These are phyloP conservation scores for Emergomyces orientalis DNA, from an alignment of 2,329 filamentous ascomycete species.

Conservation along the genomic window DNA sequence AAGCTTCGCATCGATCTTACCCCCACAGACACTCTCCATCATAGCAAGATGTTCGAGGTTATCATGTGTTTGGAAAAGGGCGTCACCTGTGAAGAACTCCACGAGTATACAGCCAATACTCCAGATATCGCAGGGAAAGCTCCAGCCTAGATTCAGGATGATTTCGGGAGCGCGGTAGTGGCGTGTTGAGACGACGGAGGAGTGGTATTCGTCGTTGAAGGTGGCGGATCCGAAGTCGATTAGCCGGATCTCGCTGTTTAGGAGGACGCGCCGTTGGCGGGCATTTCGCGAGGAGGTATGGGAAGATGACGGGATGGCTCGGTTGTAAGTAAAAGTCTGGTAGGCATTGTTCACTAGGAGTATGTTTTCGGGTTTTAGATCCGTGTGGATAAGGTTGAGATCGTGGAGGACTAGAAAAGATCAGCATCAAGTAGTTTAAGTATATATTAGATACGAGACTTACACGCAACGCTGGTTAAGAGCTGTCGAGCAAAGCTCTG, in stretches of 20 bases:
- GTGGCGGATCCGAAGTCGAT: constrained; percentile 61
- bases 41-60: constrained; percentile 60
- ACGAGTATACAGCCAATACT: constrained; percentile 61
- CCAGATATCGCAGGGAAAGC: constrained; percentile 60
- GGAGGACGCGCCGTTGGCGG: constrained; percentile 52
- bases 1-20: constrained; percentile 47
- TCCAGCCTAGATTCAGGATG: constrained; percentile 59
- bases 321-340: constrained; percentile 61
- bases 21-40: constrained; percentile 56
- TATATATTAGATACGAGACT: constrained; percentile 38
- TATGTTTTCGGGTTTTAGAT: constrained; percentile 60
- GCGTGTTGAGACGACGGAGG: constrained; percentile 56
- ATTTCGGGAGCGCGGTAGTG: constrained; percentile 61
- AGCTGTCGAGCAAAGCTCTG: constrained; percentile 93
- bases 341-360: constrained; percentile 55
- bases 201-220: constrained; percentile 60
- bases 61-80: constrained; percentile 59
- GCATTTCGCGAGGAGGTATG: constrained; percentile 49
- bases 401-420: constrained; percentile 72
- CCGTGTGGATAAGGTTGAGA: constrained; percentile 91
- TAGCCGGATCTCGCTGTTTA: constrained; percentile 57
- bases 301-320: constrained; percentile 56
- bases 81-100: constrained; percentile 60
- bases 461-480: constrained; percentile 96
- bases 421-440: neutral